phyloP scores from a whole-genome alignment of 371 early-diverging fungal species.

The Choanephora cucurbitarum region DNA sequence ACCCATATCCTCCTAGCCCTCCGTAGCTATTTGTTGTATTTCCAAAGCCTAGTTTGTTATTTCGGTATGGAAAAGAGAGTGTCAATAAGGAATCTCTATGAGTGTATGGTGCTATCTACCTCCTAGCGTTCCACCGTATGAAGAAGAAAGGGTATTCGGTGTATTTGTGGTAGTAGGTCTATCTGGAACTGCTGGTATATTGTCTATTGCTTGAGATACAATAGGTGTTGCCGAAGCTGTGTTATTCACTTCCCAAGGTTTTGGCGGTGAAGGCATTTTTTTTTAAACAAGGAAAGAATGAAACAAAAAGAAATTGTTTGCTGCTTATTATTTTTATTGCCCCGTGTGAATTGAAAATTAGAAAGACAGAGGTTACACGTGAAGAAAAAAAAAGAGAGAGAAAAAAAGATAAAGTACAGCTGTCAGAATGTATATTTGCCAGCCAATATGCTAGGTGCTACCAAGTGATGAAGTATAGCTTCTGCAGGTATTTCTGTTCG shows the following conservation, averaged over 20 bases:
- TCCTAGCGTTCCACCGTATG: conserved; percentile 4
- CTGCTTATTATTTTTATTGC: background rate
- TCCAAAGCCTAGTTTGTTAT: conserved; percentile 7
- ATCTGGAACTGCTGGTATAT: conserved; percentile 35
- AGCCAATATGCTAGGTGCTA: too few relatives aligned
- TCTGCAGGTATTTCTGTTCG: too few relatives aligned
- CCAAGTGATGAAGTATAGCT: too few relatives aligned
- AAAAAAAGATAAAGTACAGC: too few relatives aligned
- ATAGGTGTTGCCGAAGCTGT: conserved; percentile 32
- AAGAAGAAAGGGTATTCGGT: background rate
- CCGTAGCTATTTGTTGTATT: conserved; percentile 20
- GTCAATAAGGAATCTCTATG: background rate
- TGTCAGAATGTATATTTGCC: too few relatives aligned
- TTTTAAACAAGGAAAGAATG: conserved; percentile 6
- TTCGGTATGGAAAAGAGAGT: background rate
- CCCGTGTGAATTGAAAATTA: background rate
- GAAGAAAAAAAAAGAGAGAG: too few relatives aligned
- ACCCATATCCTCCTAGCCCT: conserved; percentile 11
- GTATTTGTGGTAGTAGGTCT: conserved; percentile 30
- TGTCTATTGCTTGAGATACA: conserved; percentile 22
- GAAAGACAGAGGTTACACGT: too few relatives aligned
- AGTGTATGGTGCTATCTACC: background rate
- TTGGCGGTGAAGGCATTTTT: conserved; percentile 88
- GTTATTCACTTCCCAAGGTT: conserved; percentile 88
- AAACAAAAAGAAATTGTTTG: conserved; percentile 7